Evolutionary conservation across 768 basidiomycete genomes (phyloP).

Genomic region (Crucibulum laeve): DNA sequence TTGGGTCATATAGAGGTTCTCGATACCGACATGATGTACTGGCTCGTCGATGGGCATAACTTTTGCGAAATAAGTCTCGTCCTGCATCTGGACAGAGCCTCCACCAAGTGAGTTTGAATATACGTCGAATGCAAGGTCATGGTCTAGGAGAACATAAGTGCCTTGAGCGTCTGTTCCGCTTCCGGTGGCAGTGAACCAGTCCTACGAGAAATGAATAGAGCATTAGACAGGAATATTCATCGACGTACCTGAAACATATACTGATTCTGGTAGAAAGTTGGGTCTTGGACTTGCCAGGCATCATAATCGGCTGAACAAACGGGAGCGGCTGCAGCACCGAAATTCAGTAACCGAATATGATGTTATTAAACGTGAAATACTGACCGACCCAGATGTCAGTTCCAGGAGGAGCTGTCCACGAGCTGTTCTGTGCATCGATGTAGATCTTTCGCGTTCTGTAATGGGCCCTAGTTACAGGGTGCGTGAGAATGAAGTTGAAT

Average conservation of each 20-base stretch:
- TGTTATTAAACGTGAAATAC: too few species aligned
- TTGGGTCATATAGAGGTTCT: conserved; percentile 8
- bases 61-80: too few species aligned
- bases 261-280: background rate
- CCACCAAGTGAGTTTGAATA: conserved; percentile 9
- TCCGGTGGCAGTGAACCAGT: conserved; percentile 7
- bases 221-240: background rate
- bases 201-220: conserved; percentile 3
- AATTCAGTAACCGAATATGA: too few species aligned
- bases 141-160: conserved; percentile 7
- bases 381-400: too few species aligned
- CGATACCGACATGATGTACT: conserved; percentile 8
- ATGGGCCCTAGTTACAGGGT: too few species aligned
- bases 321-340: too few species aligned
- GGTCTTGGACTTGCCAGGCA: background rate
- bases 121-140: conserved; percentile 8
- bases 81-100: too few species aligned
- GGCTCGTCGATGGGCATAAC: conserved; percentile 10
- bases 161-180: conserved; percentile 2
- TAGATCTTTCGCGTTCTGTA: too few species aligned
- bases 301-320: too few species aligned
- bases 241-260: background rate
- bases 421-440: too few species aligned
- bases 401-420: too few species aligned
- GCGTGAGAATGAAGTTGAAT: too few species aligned